phyloP scores from a whole-genome alignment of 306 rosid genomes.

The Inga laurina region DNA sequence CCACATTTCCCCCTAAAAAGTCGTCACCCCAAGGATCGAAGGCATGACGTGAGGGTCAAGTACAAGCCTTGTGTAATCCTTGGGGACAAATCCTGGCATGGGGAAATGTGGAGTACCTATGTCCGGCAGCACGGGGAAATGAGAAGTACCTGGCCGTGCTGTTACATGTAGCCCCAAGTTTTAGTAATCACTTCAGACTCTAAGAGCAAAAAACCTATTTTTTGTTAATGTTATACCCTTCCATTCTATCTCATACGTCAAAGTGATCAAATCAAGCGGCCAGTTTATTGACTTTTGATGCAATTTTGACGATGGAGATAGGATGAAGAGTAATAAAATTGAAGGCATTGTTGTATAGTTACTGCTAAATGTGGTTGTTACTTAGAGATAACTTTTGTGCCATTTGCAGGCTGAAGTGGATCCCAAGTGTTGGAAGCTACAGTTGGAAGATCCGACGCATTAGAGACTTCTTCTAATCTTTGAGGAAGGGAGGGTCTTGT shows the following conservation, averaged over 20 bases:
- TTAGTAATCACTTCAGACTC: background rate
- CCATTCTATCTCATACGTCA: background rate
- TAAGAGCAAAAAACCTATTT: background rate
- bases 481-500: background rate
- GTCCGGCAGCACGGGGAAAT: too few species aligned
- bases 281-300: background rate
- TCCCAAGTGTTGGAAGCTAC: constrained; percentile 64
- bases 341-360: background rate
- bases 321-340: background rate
- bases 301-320: background rate
- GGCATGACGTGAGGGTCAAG: too few species aligned
- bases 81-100: too few species aligned
- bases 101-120: too few species aligned
- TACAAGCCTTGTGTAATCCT: too few species aligned
- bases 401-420: constrained; percentile 64
- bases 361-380: background rate
- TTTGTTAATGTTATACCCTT: background rate
- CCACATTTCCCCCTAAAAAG: too few species aligned
- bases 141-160: too few species aligned
- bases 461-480: background rate
- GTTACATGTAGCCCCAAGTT: background rate
- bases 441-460: constrained; percentile 47
- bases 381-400: constrained; percentile 1
- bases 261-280: too few species aligned
- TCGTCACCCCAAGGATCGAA: too few species aligned